Percentiles rank a stretch among this genome's conserved stretches.
Conservation (phyloP, 306 rosid genomes). For the Gastrolobium bilobum region DNA sequence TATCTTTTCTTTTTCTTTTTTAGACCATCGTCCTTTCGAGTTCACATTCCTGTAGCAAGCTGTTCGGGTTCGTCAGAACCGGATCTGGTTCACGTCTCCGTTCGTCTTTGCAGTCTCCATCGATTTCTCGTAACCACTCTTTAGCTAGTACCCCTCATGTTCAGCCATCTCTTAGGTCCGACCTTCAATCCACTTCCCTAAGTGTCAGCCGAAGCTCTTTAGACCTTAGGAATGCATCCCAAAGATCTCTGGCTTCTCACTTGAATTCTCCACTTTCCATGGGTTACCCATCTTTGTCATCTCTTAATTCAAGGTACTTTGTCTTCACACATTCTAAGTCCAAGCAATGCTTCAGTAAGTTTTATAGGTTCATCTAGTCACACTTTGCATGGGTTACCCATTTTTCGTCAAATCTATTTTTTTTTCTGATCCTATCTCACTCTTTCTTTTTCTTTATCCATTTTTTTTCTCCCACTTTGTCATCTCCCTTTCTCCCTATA, state of each 20-base stretch:
- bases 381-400: too few relatives aligned
- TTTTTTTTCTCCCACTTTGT: too few relatives aligned
- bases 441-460: too few relatives aligned
- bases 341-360: conserved; percentile 76
- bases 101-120: conserved; percentile 59
- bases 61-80: too few relatives aligned
- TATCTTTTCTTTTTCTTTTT: too few relatives aligned
- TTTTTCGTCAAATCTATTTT: too few relatives aligned
- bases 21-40: too few relatives aligned
- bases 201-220: conserved; percentile 77
- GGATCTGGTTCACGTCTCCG: too few relatives aligned
- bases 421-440: too few relatives aligned
- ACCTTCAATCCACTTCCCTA: conserved; percentile 68
- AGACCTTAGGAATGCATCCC: conserved; percentile 90
- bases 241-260: conserved; percentile 83
- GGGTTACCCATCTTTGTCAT: conserved; percentile 84
- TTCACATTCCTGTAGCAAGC: too few relatives aligned
- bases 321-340: conserved; percentile 76
- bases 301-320: conserved; percentile 81
- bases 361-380: conserved; percentile 81
- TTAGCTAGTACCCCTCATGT: conserved; percentile 70
- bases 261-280: conserved; percentile 75
- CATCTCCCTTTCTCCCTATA: too few relatives aligned
- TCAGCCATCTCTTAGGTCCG: conserved; percentile 82
- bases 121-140: conserved; percentile 72